Percentiles rank a stretch among this genome's conserved stretches.
Evolutionary conservation across 768 basidiomycete genomes (phyloP).

Genomic region (Boletus coccyginus): DNA sequence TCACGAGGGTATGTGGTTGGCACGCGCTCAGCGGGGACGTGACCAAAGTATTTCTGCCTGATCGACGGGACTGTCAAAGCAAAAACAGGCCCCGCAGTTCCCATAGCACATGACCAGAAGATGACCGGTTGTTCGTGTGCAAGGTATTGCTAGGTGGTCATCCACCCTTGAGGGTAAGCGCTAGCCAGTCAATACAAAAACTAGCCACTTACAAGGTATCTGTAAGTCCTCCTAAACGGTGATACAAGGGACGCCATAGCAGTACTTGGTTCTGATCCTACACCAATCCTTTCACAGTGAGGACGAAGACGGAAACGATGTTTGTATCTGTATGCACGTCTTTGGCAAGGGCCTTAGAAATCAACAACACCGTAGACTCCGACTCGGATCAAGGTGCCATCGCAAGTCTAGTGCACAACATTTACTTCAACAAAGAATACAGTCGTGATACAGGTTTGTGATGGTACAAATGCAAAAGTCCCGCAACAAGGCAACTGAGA

Average conservation of each 20-base stretch:
- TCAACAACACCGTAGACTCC: conserved; percentile 10
- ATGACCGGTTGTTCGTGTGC: conserved; percentile 90
- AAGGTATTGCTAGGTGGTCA: conserved; percentile 67
- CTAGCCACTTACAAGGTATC: conserved; percentile 24
- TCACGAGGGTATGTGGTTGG: conserved; percentile 79
- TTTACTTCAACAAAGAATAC: not conserved
- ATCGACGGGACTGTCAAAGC: conserved; percentile 77
- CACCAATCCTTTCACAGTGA: not conserved
- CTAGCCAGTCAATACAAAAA: not conserved
- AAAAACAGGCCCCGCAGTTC: conserved; percentile 71
- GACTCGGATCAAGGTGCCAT: not conserved
- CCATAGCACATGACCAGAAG: conserved; percentile 82
- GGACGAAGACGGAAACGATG: conserved; percentile 15
- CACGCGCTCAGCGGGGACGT: conserved; percentile 60
- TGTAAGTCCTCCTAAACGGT: conserved; percentile 29
- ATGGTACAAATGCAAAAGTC: not conserved
- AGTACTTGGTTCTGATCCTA: not conserved
- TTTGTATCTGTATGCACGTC: conserved; percentile 20
- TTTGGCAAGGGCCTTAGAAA: conserved; percentile 27
- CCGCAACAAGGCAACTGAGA: not conserved
- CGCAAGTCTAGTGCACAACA: not conserved
- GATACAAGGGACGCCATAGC: conserved; percentile 30
- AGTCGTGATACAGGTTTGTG: not conserved
- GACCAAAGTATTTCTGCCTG: conserved; percentile 66
- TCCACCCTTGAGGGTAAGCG: not conserved